phyloP scores from a whole-genome alignment of 176 grass and related monocot species.

The Phyllostachys edulis region DNA sequence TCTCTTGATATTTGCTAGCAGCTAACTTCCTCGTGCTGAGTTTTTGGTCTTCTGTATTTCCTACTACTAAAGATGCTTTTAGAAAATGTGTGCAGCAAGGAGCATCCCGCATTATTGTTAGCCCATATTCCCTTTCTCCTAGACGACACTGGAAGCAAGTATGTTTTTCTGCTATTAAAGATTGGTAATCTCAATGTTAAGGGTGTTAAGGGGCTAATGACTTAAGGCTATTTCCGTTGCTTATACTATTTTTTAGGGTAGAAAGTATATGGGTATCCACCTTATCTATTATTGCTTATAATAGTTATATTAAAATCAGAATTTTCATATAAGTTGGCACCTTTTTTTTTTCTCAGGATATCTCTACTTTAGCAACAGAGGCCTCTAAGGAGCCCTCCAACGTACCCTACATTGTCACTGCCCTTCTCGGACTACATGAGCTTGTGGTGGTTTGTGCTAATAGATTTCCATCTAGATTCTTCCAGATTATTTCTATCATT shows the following conservation, averaged over 20 bases:
- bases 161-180: background rate
- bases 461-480: background rate
- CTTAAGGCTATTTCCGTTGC: background rate
- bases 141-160: constrained; percentile 88
- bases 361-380: constrained; percentile 70
- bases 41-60: no score
- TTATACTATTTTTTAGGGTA: background rate
- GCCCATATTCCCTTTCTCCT: constrained; percentile 93
- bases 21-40: no score
- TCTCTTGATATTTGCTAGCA: no score
- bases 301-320: background rate
- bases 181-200: background rate
- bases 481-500: background rate
- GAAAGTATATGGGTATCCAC: background rate
- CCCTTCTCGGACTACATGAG: constrained; percentile 84
- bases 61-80: constrained; percentile 78
- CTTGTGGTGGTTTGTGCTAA: constrained; percentile 81
- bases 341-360: constrained; percentile 58
- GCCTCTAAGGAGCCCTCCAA: constrained; percentile 68
- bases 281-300: background rate
- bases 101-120: constrained; percentile 67
- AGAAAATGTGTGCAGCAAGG: constrained; percentile 73
- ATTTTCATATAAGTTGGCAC: background rate
- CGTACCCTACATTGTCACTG: constrained; percentile 74
- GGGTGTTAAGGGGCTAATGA: background rate